Conservation (phyloP, 495 filamentous ascomycete species). For the Aspergillus incahuasiensis region DNA sequence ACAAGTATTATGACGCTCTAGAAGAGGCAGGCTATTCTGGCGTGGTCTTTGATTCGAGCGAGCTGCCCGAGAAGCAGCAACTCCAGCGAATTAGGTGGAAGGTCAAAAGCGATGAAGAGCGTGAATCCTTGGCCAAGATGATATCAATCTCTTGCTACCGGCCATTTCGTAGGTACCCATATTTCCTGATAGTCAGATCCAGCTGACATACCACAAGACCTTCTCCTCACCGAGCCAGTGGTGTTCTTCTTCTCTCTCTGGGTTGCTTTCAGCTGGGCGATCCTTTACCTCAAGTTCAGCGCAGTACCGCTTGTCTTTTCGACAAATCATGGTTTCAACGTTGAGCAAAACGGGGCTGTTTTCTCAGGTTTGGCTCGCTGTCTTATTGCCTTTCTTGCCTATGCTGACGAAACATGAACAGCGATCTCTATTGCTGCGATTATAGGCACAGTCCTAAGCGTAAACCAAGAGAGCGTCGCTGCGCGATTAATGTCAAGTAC, state of each 20-base stretch:
- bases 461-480: constrained; percentile 63
- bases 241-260: constrained; percentile 94
- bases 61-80: constrained; percentile 35
- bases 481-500: constrained; percentile 42
- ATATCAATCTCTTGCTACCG: constrained; percentile 68
- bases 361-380: constrained; percentile 51
- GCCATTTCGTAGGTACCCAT: constrained; percentile 58
- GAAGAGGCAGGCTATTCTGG: constrained; percentile 65
- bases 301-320: constrained; percentile 75
- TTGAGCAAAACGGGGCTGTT: constrained; percentile 65
- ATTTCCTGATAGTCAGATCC: too few relatives aligned
- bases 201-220: constrained; percentile 35
- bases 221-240: constrained; percentile 86
- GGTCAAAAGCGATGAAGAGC: constrained; percentile 78
- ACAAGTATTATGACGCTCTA: constrained; percentile 72
- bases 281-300: constrained; percentile 79
- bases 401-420: constrained; percentile 3
- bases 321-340: constrained; percentile 65
- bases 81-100: constrained; percentile 73
- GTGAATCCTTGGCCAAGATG: constrained; percentile 63
- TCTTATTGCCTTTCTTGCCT: background rate
- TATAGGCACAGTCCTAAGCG: constrained; percentile 64
- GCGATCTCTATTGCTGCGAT: constrained; percentile 66
- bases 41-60: constrained; percentile 33
- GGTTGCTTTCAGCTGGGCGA: constrained; percentile 85